Evolutionary conservation across 257 asterid genomes (phyloP).

Genomic region (Solanum dulcamara): DNA sequence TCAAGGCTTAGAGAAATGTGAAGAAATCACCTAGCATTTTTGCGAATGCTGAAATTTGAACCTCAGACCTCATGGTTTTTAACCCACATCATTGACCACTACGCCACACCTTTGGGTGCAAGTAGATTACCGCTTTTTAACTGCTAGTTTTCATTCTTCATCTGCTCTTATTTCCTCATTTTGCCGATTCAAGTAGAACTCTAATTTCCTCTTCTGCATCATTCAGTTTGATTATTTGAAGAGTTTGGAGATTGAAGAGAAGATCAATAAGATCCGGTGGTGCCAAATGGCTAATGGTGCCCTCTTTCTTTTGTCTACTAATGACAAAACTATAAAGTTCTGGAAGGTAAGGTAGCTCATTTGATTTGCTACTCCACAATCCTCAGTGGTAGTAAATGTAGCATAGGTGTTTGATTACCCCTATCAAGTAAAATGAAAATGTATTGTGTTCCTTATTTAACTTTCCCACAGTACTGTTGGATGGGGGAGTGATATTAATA

Average conservation of each 20-base stretch:
- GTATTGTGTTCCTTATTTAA: background rate
- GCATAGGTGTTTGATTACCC: background rate
- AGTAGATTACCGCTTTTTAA: background rate
- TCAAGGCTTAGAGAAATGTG: background rate
- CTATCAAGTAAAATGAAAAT: background rate
- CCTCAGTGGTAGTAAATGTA: background rate
- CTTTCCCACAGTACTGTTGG: background rate
- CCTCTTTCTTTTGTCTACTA: conserved; percentile 69
- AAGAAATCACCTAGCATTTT: background rate
- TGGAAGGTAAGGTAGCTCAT: conserved; percentile 52
- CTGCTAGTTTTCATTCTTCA: background rate
- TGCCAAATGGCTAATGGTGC: conserved; percentile 71
- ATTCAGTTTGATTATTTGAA: conserved; percentile 74
- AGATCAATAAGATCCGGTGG: conserved; percentile 84
- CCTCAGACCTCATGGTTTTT: background rate
- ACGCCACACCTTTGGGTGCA: background rate
- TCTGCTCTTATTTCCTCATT: background rate
- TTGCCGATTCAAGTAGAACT: background rate
- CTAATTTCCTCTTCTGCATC: background rate
- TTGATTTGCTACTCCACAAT: background rate
- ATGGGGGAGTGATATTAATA: background rate
- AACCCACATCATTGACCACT: background rate
- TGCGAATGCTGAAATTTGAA: background rate
- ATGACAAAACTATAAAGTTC: conserved; percentile 75
- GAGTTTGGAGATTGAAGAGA: conserved; percentile 85